phyloP scores from a whole-genome alignment of 2,329 filamentous ascomycete genomes.

The Microcyclospora tardicrescens region DNA sequence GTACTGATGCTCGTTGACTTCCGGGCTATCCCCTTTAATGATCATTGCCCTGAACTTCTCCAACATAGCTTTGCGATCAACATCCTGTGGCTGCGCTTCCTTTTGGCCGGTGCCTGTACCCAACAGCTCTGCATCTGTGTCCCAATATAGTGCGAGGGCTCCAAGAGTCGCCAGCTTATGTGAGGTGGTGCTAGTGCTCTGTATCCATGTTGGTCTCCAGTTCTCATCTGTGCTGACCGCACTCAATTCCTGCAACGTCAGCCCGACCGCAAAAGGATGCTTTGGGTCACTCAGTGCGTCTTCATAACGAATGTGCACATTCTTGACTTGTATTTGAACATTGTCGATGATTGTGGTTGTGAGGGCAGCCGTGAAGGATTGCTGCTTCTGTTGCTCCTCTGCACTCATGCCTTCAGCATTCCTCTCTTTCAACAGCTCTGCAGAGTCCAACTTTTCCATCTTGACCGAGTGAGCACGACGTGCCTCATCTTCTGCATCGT shows the following conservation, averaged over 20 bases:
- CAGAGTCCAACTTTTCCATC: conserved; percentile 96
- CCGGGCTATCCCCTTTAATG: conserved; percentile 50
- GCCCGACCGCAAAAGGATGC: conserved; percentile 83
- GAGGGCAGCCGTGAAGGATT: conserved; percentile 92
- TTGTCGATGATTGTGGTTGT: conserved; percentile 98
- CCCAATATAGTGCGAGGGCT: conserved; percentile 92
- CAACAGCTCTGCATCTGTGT: conserved; percentile 78
- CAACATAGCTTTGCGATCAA: conserved; percentile 65
- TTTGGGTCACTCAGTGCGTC: conserved; percentile 91
- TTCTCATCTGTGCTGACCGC: conserved; percentile 89
- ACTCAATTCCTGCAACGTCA: conserved; percentile 92
- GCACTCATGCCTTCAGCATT: conserved; percentile 85
- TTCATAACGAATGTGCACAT: conserved; percentile 96
- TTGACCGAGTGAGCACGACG: conserved; percentile 79
- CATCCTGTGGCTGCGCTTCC: conserved; percentile 44
- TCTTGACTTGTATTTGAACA: conserved; percentile 92
- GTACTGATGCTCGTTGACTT: conserved; percentile 60
- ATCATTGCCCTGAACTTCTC: conserved; percentile 68
- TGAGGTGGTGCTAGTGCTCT: conserved; percentile 67
- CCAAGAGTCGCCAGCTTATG: conserved; percentile 90
- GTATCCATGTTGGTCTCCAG: conserved; percentile 93
- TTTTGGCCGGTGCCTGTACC: conserved; percentile 66
- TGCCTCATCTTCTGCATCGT: conserved; percentile 86
- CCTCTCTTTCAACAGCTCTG: conserved; percentile 83
- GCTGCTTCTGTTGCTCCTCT: conserved; percentile 93